These are phyloP conservation scores for Brassica juncea DNA, from an alignment of 345 rosid genomes.

Conservation along the genomic window DNA sequence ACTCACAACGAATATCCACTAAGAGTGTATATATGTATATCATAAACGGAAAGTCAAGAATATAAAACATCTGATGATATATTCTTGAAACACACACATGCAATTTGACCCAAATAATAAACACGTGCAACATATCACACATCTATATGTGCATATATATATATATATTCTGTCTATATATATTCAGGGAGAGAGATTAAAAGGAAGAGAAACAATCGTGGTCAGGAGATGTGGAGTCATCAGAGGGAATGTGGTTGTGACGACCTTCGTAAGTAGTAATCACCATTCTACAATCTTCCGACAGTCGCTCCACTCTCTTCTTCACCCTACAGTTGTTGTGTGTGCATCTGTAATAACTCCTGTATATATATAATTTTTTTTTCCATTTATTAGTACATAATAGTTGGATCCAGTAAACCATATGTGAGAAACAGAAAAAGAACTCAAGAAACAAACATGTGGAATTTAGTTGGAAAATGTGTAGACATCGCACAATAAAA, in stretches of 20 bases:
- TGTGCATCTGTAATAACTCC: slow-evolving; percentile 92
- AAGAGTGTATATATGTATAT: not conserved
- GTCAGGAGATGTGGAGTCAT: slow-evolving; percentile 80
- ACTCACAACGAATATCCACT: not conserved
- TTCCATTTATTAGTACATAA: not conserved
- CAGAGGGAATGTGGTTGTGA: slow-evolving; percentile 87
- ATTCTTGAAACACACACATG: slow-evolving; percentile 10
- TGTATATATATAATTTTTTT: slow-evolving; percentile 31
- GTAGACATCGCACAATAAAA: slow-evolving; percentile 25
- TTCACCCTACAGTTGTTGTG: slow-evolving; percentile 87
- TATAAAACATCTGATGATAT: not conserved
- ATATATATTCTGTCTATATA: not conserved
- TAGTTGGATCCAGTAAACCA: not conserved
- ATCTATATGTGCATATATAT: not conserved
- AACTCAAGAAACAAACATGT: not conserved
- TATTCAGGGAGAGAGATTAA: slow-evolving; percentile 32
- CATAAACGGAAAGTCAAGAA: not conserved
- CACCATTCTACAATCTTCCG: slow-evolving; percentile 97
- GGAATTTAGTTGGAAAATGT: slow-evolving; percentile 26
- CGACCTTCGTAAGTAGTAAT: slow-evolving; percentile 98
- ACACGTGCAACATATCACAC: slow-evolving; percentile 18
- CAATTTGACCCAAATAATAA: slow-evolving; percentile 7
- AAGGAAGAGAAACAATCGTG: slow-evolving; percentile 71
- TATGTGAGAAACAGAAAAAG: too few species aligned
- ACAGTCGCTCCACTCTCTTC: slow-evolving; percentile 92